Percentiles rank a stretch among this genome's conserved stretches.
Conservation (phyloP, 805 yeast genomes). For the Kluyveromyces aestuarii region DNA sequence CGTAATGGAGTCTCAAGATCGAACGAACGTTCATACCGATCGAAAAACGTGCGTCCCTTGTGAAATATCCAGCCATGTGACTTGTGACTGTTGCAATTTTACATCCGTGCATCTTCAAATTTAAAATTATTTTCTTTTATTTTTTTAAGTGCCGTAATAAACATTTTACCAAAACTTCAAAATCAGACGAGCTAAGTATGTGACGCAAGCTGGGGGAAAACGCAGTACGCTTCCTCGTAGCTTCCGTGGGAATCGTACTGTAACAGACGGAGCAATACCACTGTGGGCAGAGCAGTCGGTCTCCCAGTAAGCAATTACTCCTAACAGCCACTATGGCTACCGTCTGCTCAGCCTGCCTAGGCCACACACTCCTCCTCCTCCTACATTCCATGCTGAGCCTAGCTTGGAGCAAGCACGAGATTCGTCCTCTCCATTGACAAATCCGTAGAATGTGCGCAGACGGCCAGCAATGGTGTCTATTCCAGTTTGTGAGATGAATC, state of each 20-base stretch:
- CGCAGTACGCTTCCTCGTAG: no score
- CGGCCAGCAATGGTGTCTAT: constrained; percentile 19
- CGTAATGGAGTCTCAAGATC: no score
- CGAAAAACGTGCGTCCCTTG: no score
- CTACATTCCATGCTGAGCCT: neutral
- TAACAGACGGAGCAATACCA: neutral
- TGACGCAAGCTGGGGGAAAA: no score
- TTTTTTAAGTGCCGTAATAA: no score
- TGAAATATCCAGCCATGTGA: no score
- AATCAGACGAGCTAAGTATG: no score
- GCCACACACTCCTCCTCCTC: neutral
- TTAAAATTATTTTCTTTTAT: no score
- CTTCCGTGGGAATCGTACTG: neutral
- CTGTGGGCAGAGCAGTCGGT: neutral
- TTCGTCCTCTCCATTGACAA: neutral
- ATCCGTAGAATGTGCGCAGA: constrained; percentile 15
- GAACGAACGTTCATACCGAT: no score
- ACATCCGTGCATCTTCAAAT: no score
- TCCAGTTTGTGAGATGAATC: constrained; percentile 4
- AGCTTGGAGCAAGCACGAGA: neutral
- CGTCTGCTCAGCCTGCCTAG: neutral
- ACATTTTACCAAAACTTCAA: no score
- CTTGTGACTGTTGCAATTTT: no score
- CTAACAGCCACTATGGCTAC: neutral
- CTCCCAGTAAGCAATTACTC: neutral